phyloP scores from a whole-genome alignment of 2,329 filamentous ascomycete species.

The Ceratocystis smalleyi region DNA sequence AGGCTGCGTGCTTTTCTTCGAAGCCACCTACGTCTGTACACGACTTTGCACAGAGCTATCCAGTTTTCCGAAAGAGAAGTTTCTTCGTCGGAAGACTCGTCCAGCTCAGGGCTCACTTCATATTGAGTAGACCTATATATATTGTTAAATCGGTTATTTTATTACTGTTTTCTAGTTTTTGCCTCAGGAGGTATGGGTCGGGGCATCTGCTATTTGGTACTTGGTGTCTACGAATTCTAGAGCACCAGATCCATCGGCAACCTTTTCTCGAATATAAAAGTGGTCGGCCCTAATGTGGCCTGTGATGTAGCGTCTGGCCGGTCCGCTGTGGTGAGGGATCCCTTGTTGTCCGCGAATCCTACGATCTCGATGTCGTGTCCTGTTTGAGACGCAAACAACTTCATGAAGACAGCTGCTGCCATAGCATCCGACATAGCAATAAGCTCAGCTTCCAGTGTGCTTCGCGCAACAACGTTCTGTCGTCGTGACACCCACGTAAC shows the following conservation, averaged over 20 bases:
- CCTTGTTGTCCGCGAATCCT: background rate
- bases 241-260: background rate
- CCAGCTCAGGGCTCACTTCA: no score
- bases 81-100: no score
- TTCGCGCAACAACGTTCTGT: background rate
- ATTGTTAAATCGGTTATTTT: no score
- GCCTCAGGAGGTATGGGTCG: no score
- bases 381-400: background rate
- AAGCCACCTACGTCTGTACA: no score
- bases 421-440: background rate
- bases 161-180: no score
- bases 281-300: background rate
- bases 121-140: no score
- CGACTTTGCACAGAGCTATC: no score
- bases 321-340: background rate
- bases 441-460: background rate
- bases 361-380: background rate
- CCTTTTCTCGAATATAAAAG: background rate
- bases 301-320: background rate
- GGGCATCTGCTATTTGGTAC: no score
- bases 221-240: background rate
- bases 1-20: no score
- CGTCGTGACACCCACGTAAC: background rate
- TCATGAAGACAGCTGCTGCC: background rate
- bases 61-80: no score